These are phyloP conservation scores for Lachnellula occidentalis DNA, from an alignment of 2,329 filamentous ascomycete species.

Conservation along the genomic window DNA sequence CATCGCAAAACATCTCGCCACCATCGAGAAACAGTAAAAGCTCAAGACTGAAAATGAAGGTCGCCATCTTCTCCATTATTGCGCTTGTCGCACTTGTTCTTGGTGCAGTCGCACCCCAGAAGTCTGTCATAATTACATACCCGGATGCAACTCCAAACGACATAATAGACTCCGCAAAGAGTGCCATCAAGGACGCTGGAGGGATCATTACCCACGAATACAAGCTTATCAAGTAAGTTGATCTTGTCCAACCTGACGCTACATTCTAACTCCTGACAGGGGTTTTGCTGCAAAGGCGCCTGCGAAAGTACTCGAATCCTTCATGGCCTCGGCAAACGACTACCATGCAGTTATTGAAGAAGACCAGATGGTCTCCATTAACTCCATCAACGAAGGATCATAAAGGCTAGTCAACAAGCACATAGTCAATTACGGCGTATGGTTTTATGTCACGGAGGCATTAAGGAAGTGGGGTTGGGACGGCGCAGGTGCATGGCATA, in stretches of 20 bases:
- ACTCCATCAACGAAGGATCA: slow-evolving; percentile 4
- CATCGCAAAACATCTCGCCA: not conserved
- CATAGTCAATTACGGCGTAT: no score
- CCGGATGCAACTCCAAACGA: slow-evolving; percentile 59
- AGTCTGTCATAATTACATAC: slow-evolving; percentile 75
- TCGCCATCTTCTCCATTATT: slow-evolving; percentile 49
- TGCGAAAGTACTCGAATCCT: slow-evolving; percentile 59
- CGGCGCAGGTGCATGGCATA: not conserved
- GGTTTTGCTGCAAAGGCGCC: slow-evolving; percentile 74
- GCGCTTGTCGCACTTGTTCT: slow-evolving; percentile 56
- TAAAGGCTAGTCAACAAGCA: not conserved
- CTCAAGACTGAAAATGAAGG: slow-evolving; percentile 50
- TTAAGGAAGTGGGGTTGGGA: not conserved
- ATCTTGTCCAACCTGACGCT: not conserved
- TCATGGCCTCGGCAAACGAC: slow-evolving; percentile 56
- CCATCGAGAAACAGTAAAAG: not conserved
- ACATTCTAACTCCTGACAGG: slow-evolving; percentile 38
- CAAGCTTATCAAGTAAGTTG: slow-evolving; percentile 57
- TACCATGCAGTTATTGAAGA: slow-evolving; percentile 69
- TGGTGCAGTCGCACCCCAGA: slow-evolving; percentile 50
- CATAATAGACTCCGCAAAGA: slow-evolving; percentile 65
- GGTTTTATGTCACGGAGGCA: no score
- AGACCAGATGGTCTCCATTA: slow-evolving; percentile 56
- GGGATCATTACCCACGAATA: slow-evolving; percentile 78
- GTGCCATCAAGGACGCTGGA: slow-evolving; percentile 62